These are phyloP conservation scores for Xylariaceae sp. DNA, from an alignment of 2,329 filamentous ascomycete species.

Conservation along the genomic window DNA sequence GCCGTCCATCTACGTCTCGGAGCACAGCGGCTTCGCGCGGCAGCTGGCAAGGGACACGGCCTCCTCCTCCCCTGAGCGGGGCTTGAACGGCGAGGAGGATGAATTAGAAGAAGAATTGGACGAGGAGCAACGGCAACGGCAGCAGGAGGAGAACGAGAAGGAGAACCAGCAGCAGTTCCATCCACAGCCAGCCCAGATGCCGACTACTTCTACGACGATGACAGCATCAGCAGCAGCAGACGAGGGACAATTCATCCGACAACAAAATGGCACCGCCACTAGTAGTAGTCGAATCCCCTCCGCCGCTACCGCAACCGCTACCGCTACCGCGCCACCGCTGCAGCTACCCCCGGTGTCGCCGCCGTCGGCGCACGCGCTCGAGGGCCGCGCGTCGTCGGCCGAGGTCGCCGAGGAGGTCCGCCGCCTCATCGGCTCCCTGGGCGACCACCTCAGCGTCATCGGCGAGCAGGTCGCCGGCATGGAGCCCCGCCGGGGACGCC, in stretches of 20 bases:
- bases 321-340: slow-evolving; percentile 1
- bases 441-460: slow-evolving; percentile 39
- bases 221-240: background rate
- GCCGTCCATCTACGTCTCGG: slow-evolving; percentile 54
- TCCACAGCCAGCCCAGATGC: too few species aligned
- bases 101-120: too few species aligned
- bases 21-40: slow-evolving; percentile 45
- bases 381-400: slow-evolving; percentile 42
- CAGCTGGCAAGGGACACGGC: slow-evolving; percentile 12
- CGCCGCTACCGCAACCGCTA: background rate
- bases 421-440: slow-evolving; percentile 40
- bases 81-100: too few species aligned
- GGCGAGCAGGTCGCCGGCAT: slow-evolving; percentile 37
- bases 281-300: background rate
- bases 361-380: slow-evolving; percentile 45
- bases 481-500: too few species aligned
- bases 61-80: too few species aligned
- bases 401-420: slow-evolving; percentile 46
- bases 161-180: too few species aligned
- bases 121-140: too few species aligned
- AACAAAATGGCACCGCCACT: background rate
- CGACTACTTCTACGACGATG: too few species aligned
- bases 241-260: background rate
- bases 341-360: slow-evolving; percentile 33
- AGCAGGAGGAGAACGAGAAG: too few species aligned